Evolutionary conservation across 2,329 filamentous ascomycete genomes (phyloP).

Genomic region (Phaeophleospora eucalypticola): DNA sequence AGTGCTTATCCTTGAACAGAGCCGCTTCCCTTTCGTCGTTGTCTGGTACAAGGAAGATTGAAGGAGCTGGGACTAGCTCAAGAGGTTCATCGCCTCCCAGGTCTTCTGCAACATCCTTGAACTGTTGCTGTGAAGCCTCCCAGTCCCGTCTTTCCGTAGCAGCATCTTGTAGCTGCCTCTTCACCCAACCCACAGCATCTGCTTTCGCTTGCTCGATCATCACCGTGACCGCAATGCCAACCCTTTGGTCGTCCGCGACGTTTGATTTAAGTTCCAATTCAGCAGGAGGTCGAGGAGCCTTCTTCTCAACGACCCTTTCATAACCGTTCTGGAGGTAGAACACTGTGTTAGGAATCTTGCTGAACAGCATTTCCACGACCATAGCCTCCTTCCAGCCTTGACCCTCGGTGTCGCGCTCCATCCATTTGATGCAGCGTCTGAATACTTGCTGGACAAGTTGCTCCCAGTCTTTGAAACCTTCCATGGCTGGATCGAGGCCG

Average conservation of each 20-base stretch:
- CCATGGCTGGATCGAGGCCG: slow-evolving; percentile 61
- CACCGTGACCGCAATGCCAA: slow-evolving; percentile 74
- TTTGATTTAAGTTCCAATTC: slow-evolving; percentile 78
- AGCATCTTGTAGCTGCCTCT: slow-evolving; percentile 63
- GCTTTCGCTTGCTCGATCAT: slow-evolving; percentile 75
- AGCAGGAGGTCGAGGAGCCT: slow-evolving; percentile 66
- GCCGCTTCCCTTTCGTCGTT: slow-evolving; percentile 64
- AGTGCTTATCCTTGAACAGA: slow-evolving; percentile 83
- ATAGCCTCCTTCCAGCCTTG: slow-evolving; percentile 74
- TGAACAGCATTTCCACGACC: slow-evolving; percentile 89
- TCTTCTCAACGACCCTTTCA: slow-evolving; percentile 68
- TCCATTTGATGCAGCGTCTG: slow-evolving; percentile 74
- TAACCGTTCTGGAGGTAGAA: slow-evolving; percentile 89
- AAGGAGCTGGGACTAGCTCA: slow-evolving; percentile 41
- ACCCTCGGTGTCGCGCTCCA: slow-evolving; percentile 39
- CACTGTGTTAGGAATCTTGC: slow-evolving; percentile 77
- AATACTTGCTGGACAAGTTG: slow-evolving; percentile 82
- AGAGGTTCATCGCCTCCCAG: slow-evolving; percentile 15
- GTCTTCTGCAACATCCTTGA: slow-evolving; percentile 39
- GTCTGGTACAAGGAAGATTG: slow-evolving; percentile 58
- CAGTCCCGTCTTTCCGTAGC: slow-evolving; percentile 71
- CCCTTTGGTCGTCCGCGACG: slow-evolving; percentile 60
- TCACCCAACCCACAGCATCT: slow-evolving; percentile 77
- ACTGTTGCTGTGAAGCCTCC: slow-evolving; percentile 68
- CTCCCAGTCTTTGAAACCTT: slow-evolving; percentile 82